phyloP scores from a whole-genome alignment of 1,139 yeast species.

The Arxiozyma slooffiae region DNA sequence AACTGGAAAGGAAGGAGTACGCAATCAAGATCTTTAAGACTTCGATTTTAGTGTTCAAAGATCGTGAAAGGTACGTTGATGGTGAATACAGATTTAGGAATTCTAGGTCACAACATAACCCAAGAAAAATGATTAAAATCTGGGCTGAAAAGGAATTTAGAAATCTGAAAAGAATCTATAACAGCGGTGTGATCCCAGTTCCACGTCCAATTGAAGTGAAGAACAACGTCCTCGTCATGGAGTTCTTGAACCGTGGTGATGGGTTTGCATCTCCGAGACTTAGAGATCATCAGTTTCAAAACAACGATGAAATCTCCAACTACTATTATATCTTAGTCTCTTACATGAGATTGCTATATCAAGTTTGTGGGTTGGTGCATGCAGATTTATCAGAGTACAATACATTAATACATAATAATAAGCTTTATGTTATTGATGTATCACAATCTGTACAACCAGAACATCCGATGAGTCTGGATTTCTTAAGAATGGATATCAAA shows the following conservation, averaged over 20 bases:
- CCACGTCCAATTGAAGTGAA: slow-evolving; percentile 87
- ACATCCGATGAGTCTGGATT: slow-evolving; percentile 93
- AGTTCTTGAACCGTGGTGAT: slow-evolving; percentile 66
- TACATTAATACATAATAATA: slow-evolving; percentile 71
- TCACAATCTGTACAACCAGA: slow-evolving; percentile 97
- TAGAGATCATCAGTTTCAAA: slow-evolving; percentile 64
- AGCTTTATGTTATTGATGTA: slow-evolving; percentile 85
- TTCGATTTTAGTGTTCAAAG: slow-evolving; percentile 89
- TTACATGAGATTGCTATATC: slow-evolving; percentile 80
- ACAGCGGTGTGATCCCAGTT: slow-evolving; percentile 67
- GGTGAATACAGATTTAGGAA: slow-evolving; percentile 92
- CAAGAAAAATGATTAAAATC: slow-evolving; percentile 91
- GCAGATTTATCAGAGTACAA: slow-evolving; percentile 97
- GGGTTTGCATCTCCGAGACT: slow-evolving; percentile 67
- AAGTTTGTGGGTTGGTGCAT: slow-evolving; percentile 82
- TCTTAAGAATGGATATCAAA: slow-evolving; percentile 92
- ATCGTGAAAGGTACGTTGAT: slow-evolving; percentile 88
- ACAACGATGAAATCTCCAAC: slow-evolving; percentile 52
- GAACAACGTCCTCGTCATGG: slow-evolving; percentile 92
- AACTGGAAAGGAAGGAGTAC: slow-evolving; percentile 38
- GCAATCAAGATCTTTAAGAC: slow-evolving; percentile 96
- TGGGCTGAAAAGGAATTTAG: slow-evolving; percentile 99
- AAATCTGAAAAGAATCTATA: slow-evolving; percentile 71
- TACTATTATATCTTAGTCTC: slow-evolving; percentile 72
- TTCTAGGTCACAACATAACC: slow-evolving; percentile 77